Conservation (phyloP, 1,284 basidiomycete species). For the Ganoderma lucidum region DNA sequence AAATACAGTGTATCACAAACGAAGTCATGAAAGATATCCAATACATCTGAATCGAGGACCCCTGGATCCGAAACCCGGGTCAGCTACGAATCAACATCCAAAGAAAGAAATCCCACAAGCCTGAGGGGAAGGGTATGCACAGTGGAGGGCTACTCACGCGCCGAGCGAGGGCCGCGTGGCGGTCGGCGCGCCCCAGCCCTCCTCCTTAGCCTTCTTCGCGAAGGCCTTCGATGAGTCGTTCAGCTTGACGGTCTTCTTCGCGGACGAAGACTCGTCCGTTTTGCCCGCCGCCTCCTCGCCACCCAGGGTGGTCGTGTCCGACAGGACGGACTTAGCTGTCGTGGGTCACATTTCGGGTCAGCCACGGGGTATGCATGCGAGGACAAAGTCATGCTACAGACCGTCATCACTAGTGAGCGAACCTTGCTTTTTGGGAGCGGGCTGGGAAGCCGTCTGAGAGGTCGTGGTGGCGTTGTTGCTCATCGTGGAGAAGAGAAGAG, state of each 20-base stretch:
- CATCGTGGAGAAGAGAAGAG: background rate
- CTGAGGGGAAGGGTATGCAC: background rate
- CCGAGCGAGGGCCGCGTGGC: slow-evolving; percentile 29
- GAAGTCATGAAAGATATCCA: background rate
- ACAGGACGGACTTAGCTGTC: slow-evolving; percentile 17
- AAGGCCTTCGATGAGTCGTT: slow-evolving; percentile 25
- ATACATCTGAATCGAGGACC: background rate
- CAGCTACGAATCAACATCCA: background rate
- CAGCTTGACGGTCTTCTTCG: slow-evolving; percentile 8
- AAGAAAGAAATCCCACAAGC: background rate
- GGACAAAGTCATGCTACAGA: too few relatives aligned
- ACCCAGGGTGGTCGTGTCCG: slow-evolving; percentile 14
- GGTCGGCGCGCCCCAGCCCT: slow-evolving; percentile 30
- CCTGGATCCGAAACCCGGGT: background rate
- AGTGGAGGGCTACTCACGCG: background rate
- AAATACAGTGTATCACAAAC: background rate
- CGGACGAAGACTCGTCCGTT: background rate
- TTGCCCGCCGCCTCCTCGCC: background rate
- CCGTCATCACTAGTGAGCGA: background rate
- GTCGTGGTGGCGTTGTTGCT: background rate
- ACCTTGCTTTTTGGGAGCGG: background rate
- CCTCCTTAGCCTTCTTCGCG: slow-evolving; percentile 28
- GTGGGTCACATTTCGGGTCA: background rate
- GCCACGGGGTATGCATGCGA: background rate
- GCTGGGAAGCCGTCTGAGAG: background rate